phyloP scores from a whole-genome alignment of 805 yeast species.

The Soucietia sequanensis region DNA sequence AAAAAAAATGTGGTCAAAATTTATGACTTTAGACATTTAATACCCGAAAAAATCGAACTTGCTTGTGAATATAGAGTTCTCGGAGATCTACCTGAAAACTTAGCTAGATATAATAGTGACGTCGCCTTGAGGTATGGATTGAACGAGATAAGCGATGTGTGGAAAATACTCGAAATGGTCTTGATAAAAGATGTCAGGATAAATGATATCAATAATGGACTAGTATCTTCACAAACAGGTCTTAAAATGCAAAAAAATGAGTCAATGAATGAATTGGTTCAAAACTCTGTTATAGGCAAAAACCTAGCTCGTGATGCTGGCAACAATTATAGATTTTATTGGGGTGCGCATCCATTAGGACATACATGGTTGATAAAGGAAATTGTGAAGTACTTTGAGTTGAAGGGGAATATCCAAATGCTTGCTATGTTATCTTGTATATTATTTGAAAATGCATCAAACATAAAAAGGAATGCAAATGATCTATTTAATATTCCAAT shows the following conservation, averaged over 20 bases:
- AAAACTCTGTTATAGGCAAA: conserved; percentile 8
- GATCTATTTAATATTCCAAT: conserved; percentile 37
- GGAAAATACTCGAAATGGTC: conserved; percentile 60
- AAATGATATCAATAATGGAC: conserved; percentile 13
- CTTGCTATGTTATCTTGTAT: conserved; percentile 84
- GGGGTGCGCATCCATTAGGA: conserved; percentile 86
- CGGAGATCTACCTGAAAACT: conserved; percentile 60
- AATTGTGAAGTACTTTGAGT: conserved; percentile 64
- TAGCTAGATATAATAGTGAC: conserved; percentile 67
- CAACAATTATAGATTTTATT: conserved; percentile 43
- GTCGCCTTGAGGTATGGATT: conserved; percentile 67
- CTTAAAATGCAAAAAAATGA: conserved; percentile 4
- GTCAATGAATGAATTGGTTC: conserved; percentile 7
- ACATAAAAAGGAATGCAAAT: conserved; percentile 15
- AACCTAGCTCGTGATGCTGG: conserved; percentile 1
- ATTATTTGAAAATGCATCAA: conserved; percentile 44
- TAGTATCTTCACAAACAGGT: conserved; percentile 6
- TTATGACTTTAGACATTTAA: conserved; percentile 62
- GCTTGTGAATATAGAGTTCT: conserved; percentile 65
- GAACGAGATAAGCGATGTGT: conserved; percentile 65
- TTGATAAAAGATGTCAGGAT: conserved; percentile 40
- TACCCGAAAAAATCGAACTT: conserved; percentile 72
- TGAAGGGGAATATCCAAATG: conserved; percentile 75
- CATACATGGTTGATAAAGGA: conserved; percentile 61
- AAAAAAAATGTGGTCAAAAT: conserved; percentile 48